A percentile compares a stretch with the other conserved stretches of the same genome.
phyloP scores from a whole-genome alignment of 2,329 filamentous ascomycete genomes.

The Myriosclerotinia scirpicola region DNA sequence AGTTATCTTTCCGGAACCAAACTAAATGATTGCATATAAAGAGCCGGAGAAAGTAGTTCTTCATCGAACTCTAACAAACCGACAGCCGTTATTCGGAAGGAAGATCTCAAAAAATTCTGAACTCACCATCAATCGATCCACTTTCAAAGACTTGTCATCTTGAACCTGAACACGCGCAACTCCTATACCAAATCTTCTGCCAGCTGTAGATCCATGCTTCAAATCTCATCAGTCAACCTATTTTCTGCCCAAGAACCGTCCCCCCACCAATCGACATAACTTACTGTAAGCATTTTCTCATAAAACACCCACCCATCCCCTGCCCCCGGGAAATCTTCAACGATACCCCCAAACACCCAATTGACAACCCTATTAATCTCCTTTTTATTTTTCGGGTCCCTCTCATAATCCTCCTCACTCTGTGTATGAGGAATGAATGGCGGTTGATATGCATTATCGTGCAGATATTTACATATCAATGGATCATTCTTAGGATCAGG shows the following conservation, averaged over 20 bases:
- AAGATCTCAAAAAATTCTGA: too few relatives aligned
- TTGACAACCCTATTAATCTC: neutral
- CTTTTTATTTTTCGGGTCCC: neutral
- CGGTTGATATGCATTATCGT: conserved; percentile 4
- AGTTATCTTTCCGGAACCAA: neutral
- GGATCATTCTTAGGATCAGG: conserved; percentile 10
- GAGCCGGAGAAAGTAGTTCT: neutral
- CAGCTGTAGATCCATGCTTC: conserved; percentile 15
- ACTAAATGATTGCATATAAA: neutral
- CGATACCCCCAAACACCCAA: conserved; percentile 12
- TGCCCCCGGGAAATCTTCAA: neutral
- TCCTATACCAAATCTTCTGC: conserved; percentile 5
- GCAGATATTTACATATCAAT: conserved; percentile 6
- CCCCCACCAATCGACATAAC: neutral
- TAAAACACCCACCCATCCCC: conserved; percentile 10
- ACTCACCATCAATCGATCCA: conserved; percentile 15
- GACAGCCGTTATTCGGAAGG: rapidly evolving
- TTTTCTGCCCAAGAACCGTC: neutral
- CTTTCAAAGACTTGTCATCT: conserved; percentile 6
- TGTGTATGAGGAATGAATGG: conserved; percentile 11
- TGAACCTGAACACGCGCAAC: conserved; percentile 12
- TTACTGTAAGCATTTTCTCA: conserved; percentile 5
- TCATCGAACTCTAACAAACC: neutral
- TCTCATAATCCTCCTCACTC: conserved; percentile 14
- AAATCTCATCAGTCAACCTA: neutral